Evolutionary conservation across 495 filamentous ascomycete species (phyloP).

Genomic region (Mytilinidion resinicola): DNA sequence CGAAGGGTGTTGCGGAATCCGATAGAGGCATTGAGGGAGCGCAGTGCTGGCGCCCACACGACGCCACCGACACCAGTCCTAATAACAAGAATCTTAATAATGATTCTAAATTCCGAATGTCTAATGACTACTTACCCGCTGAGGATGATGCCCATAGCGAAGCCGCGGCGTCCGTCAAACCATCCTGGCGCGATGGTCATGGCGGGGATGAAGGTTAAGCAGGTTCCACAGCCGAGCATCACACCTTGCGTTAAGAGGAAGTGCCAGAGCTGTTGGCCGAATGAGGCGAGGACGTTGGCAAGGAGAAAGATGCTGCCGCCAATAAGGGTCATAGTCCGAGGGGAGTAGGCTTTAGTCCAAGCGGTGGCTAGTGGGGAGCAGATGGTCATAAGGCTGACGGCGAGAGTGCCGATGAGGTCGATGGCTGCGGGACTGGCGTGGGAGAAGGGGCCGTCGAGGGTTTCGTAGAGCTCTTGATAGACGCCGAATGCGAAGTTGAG

Average conservation of each 20-base stretch:
- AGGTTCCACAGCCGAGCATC: slow-evolving; percentile 36
- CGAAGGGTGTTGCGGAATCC: slow-evolving; percentile 41
- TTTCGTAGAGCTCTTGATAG: slow-evolving; percentile 44
- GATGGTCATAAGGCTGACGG: slow-evolving; percentile 42
- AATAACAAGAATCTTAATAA: no score
- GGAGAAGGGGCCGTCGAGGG: slow-evolving; percentile 24
- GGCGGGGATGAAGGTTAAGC: slow-evolving; percentile 39
- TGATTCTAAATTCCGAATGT: no score
- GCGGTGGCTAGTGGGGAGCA: slow-evolving; percentile 38
- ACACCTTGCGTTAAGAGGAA: slow-evolving; percentile 40
- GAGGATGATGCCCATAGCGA: slow-evolving; percentile 40
- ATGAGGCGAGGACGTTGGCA: slow-evolving; percentile 34
- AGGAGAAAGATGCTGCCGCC: slow-evolving; percentile 34
- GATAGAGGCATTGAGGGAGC: slow-evolving; percentile 28
- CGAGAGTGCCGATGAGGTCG: slow-evolving; percentile 42
- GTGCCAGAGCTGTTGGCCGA: slow-evolving; percentile 39
- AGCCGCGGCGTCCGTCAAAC: slow-evolving; percentile 27
- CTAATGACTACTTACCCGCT: slow-evolving; percentile 23
- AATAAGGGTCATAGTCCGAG: slow-evolving; percentile 30
- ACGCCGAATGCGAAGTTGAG: slow-evolving; percentile 44
- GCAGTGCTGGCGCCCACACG: slow-evolving; percentile 36
- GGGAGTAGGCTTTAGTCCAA: slow-evolving; percentile 38
- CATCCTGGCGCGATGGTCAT: slow-evolving; percentile 38
- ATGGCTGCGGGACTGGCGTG: slow-evolving; percentile 38
- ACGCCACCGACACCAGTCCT: slow-evolving; percentile 36